Percentiles rank a stretch among this genome's conserved stretches.
Evolutionary conservation across 192 early-diverging fungal species (phyloP).

Genomic region (Lunasporangiospora selenospora): DNA sequence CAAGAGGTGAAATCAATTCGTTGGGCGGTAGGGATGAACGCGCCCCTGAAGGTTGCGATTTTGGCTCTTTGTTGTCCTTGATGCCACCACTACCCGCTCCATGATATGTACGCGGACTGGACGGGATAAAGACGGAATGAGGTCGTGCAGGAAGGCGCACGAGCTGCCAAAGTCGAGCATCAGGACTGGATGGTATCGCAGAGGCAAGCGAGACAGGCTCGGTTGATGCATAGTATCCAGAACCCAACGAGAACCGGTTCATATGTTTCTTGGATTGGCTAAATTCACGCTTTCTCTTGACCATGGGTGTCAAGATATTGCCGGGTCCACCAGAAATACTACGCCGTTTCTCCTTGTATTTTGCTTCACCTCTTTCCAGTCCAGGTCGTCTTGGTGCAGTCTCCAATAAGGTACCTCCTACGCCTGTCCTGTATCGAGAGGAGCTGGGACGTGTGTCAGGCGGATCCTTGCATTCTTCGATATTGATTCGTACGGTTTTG

Average conservation of each 20-base stretch:
- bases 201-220: conserved; percentile 23
- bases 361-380: too few species aligned
- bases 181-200: conserved; percentile 20
- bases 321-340: too few species aligned
- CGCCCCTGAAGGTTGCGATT: not conserved
- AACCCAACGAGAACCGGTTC: conserved; percentile 23
- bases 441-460: not conserved
- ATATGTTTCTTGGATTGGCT: conserved; percentile 17
- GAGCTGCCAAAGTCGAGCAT: conserved; percentile 9
- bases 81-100: not conserved
- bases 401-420: too few species aligned
- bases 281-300: conserved; percentile 6
- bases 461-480: too few species aligned
- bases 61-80: not conserved
- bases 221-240: conserved; percentile 34
- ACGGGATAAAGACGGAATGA: conserved; percentile 29
- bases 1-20: too few species aligned
- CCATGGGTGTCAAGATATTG: too few species aligned
- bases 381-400: too few species aligned
- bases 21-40: conserved; percentile 1
- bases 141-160: conserved; percentile 26
- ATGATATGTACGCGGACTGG: not conserved
- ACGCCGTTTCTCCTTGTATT: too few species aligned
- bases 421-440: too few species aligned
- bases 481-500: conserved; percentile 32